phyloP scores from a whole-genome alignment of 2,329 filamentous ascomycete genomes.

The Aspergillus arachidicola region DNA sequence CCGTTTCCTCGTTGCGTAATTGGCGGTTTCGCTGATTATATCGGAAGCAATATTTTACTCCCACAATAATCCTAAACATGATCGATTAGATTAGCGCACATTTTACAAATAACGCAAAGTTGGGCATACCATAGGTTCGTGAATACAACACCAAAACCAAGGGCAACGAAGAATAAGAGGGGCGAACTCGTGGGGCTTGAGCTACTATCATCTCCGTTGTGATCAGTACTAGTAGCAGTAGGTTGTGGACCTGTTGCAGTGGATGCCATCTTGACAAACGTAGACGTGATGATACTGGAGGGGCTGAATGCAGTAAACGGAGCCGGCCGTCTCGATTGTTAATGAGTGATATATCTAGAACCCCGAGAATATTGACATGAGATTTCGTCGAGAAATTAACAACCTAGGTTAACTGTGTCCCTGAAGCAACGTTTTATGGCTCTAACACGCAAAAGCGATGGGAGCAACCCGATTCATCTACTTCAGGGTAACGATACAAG shows the following conservation, averaged over 20 bases:
- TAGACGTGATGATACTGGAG: neutral
- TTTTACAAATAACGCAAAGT: neutral
- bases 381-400: neutral
- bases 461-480: neutral
- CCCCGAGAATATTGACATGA: neutral
- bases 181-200: constrained; percentile 68
- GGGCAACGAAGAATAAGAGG: constrained; percentile 86
- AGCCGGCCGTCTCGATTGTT: neutral
- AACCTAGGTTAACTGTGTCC: neutral
- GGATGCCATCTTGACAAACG: constrained; percentile 28
- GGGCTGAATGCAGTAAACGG: neutral
- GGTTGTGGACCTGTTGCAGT: constrained; percentile 30
- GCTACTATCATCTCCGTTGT: constrained; percentile 35
- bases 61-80: constrained; percentile 89
- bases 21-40: constrained; percentile 94
- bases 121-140: constrained; percentile 92
- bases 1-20: constrained; percentile 73
- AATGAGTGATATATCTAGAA: neutral
- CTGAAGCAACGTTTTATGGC: neutral
- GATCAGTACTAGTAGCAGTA: constrained; percentile 29
- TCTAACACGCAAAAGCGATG: neutral
- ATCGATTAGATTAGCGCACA: neutral
- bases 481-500: constrained; percentile 1
- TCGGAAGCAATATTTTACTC: constrained; percentile 98
- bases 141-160: constrained; percentile 97